Conservation (phyloP, 2,329 filamentous ascomycete species). For the Gliomastix tumulicola region DNA sequence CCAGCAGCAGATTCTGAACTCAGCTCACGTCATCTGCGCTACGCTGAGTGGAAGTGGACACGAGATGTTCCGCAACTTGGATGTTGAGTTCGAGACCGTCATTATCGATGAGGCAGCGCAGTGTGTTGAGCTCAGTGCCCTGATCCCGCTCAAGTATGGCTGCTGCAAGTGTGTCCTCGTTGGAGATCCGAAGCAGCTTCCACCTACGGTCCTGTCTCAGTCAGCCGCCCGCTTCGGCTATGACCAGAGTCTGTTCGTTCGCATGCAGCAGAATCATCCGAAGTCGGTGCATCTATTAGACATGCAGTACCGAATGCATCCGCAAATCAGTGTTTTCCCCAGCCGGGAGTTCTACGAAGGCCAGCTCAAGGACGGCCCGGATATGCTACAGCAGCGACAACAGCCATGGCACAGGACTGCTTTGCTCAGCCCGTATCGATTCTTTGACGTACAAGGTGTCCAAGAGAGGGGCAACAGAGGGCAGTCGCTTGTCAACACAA, state of each 20-base stretch:
- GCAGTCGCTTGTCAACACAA: slow-evolving; percentile 83
- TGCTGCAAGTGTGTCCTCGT: slow-evolving; percentile 96
- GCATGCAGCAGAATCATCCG: slow-evolving; percentile 92
- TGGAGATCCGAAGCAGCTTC: slow-evolving; percentile 94
- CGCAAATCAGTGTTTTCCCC: slow-evolving; percentile 87
- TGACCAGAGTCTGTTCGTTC: slow-evolving; percentile 95
- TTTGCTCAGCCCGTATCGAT: slow-evolving; percentile 85
- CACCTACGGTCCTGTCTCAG: slow-evolving; percentile 90
- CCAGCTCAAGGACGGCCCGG: slow-evolving; percentile 72
- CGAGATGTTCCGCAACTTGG: slow-evolving; percentile 91
- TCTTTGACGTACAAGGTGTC: slow-evolving; percentile 91
- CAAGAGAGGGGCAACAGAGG: slow-evolving; percentile 76
- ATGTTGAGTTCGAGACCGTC: slow-evolving; percentile 96
- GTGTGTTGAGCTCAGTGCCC: slow-evolving; percentile 91
- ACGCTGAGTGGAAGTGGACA: slow-evolving; percentile 94
- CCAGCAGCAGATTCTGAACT: slow-evolving; percentile 86
- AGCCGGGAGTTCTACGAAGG: slow-evolving; percentile 90
- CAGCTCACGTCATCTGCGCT: slow-evolving; percentile 87
- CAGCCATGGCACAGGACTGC: slow-evolving; percentile 81
- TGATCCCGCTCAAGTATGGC: slow-evolving; percentile 96
- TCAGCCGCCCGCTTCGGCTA: slow-evolving; percentile 90
- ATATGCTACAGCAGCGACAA: slow-evolving; percentile 70
- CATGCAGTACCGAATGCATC: slow-evolving; percentile 98
- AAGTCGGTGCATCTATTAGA: slow-evolving; percentile 90
- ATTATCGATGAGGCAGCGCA: slow-evolving; percentile 98